Percentiles rank a stretch among this genome's conserved stretches.
phyloP scores from a whole-genome alignment of 805 yeast species.

The Torulaspora indica region DNA sequence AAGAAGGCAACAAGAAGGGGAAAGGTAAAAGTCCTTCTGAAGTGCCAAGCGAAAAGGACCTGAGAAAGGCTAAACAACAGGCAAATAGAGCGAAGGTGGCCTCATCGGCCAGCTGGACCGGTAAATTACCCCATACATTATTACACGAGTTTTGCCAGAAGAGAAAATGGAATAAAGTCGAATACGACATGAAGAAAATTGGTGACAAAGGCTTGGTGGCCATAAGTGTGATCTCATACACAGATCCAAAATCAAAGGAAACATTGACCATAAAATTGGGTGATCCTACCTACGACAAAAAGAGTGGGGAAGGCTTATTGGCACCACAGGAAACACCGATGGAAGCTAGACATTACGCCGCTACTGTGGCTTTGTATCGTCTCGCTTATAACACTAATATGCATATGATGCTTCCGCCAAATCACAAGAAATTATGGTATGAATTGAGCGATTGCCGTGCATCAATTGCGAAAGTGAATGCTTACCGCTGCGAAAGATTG shows the following conservation, averaged over 20 bases:
- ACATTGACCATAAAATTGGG: slow-evolving; percentile 51
- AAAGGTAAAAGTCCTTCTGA: slow-evolving; percentile 20
- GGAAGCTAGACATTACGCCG: slow-evolving; percentile 87
- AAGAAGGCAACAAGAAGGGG: slow-evolving; percentile 21
- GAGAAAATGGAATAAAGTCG: slow-evolving; percentile 83
- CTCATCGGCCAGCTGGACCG: slow-evolving; percentile 83
- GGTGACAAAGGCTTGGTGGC: slow-evolving; percentile 58
- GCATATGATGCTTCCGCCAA: slow-evolving; percentile 81
- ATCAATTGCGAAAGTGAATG: slow-evolving; percentile 43
- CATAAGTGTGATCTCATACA: slow-evolving; percentile 58
- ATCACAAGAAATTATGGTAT: slow-evolving; percentile 75
- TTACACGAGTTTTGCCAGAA: slow-evolving; percentile 85
- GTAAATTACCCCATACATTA: slow-evolving; percentile 82
- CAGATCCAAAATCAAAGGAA: slow-evolving; percentile 78
- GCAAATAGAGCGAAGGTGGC: slow-evolving; percentile 49
- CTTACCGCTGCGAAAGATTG: slow-evolving; percentile 44
- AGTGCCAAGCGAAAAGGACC: slow-evolving; percentile 13
- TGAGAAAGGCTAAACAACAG: slow-evolving; percentile 29
- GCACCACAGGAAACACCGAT: slow-evolving; percentile 72
- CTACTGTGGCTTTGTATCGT: slow-evolving; percentile 80
- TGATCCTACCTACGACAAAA: slow-evolving; percentile 40
- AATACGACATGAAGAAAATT: slow-evolving; percentile 59
- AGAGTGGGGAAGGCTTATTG: slow-evolving; percentile 47
- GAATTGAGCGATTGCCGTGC: slow-evolving; percentile 61
- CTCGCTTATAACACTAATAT: slow-evolving; percentile 76